A percentile compares a stretch with the other conserved stretches of the same genome.
These are phyloP conservation scores for Thinopyrum obtusiflorum DNA, from an alignment of 202 grass and related monocot species.

Conservation along the genomic window DNA sequence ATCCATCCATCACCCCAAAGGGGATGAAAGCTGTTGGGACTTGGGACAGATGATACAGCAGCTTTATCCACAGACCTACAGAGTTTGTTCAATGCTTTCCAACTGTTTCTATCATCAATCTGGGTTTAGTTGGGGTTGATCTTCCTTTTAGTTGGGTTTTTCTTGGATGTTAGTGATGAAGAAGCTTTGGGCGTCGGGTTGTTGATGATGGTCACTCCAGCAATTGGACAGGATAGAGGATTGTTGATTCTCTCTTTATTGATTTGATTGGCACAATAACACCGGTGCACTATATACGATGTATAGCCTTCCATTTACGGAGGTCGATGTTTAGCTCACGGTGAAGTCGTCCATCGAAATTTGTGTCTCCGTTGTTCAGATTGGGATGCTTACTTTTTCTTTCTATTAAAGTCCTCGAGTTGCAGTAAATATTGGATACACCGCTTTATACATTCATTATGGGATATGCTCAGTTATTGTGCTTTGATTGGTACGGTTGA, in stretches of 20 bases:
- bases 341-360: neutral
- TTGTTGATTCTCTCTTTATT: neutral
- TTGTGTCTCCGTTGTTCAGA: neutral
- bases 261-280: neutral
- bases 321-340: too few relatives aligned
- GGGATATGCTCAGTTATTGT: neutral
- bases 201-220: neutral
- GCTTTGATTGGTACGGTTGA: neutral
- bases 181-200: neutral
- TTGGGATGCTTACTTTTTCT: neutral
- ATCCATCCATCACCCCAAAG: neutral
- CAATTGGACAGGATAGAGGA: neutral
- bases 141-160: neutral
- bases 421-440: neutral
- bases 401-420: neutral
- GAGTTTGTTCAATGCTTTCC: neutral
- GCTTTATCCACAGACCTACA: neutral
- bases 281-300: neutral
- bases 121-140: neutral
- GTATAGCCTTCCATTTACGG: neutral
- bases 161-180: neutral
- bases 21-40: neutral
- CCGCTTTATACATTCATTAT: neutral
- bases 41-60: neutral
- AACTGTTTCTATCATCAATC: neutral